Conservation (phyloP, 805 yeast genomes). For the Wickerhamiella occidentalis region DNA sequence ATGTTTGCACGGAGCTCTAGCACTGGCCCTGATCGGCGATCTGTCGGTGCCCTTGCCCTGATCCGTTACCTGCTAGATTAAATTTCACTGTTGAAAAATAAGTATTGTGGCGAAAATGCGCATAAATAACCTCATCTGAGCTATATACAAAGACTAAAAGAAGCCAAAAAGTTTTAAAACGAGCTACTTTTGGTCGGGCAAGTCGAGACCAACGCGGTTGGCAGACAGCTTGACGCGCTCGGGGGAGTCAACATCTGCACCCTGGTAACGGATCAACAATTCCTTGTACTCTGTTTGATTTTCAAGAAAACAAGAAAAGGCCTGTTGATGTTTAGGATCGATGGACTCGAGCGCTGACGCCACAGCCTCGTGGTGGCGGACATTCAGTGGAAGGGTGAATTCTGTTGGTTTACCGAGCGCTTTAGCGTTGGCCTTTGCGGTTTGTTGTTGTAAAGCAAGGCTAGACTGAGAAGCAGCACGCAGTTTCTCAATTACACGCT, state of each 20-base stretch:
- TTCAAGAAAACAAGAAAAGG: slow-evolving; percentile 48
- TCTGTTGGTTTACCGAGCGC: background rate
- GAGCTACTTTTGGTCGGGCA: background rate
- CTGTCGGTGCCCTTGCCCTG: background rate
- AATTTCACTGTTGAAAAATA: background rate
- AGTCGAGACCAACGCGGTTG: slow-evolving; percentile 69
- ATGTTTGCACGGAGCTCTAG: too few species aligned
- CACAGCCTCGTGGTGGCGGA: slow-evolving; percentile 7
- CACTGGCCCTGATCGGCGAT: too few species aligned
- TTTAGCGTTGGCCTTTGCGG: slow-evolving; percentile 2
- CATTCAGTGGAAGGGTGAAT: background rate
- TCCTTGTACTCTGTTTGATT: slow-evolving; percentile 70
- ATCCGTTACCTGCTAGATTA: background rate
- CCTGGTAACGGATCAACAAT: slow-evolving; percentile 73
- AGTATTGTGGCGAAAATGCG: too few species aligned
- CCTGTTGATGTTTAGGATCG: slow-evolving; percentile 23
- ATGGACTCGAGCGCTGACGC: slow-evolving; percentile 2
- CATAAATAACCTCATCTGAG: too few species aligned
- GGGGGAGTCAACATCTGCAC: slow-evolving; percentile 59
- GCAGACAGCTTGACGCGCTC: slow-evolving; percentile 77
- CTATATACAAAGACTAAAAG: background rate
- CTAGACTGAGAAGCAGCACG: background rate
- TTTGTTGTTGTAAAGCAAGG: background rate
- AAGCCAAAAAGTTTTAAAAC: too few species aligned
- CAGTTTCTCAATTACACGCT: background rate